Percentiles rank a stretch among this genome's conserved stretches.
Conservation (phyloP, 306 rosid genomes). For the Vachellia pachyceras region DNA sequence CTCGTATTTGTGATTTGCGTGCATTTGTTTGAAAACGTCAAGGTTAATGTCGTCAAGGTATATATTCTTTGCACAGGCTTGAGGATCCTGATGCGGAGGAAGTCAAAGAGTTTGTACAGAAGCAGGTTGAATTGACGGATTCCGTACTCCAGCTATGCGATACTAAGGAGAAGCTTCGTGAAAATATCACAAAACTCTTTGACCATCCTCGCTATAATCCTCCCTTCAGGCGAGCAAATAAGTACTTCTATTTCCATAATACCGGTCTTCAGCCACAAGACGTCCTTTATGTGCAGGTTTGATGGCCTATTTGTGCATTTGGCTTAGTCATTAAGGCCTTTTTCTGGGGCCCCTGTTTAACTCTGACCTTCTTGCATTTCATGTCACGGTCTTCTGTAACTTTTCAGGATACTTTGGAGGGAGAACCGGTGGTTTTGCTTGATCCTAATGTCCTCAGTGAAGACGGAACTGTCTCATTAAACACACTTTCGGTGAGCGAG, state of each 20-base stretch:
- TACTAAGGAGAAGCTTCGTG: constrained; percentile 55
- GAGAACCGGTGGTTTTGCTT: constrained; percentile 69
- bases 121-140: constrained; percentile 70
- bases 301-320: constrained; percentile 28
- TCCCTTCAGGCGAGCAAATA: constrained; percentile 64
- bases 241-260: constrained; percentile 82
- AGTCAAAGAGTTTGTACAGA: constrained; percentile 80
- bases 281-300: constrained; percentile 85
- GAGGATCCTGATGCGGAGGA: constrained; percentile 89
- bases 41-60: neutral
- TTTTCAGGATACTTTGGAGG: constrained; percentile 69
- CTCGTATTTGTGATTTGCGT: neutral
- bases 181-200: constrained; percentile 65
- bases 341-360: neutral
- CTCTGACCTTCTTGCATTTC: constrained; percentile 16
- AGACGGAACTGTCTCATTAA: constrained; percentile 83
- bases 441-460: constrained; percentile 82
- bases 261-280: constrained; percentile 88
- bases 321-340: neutral
- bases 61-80: constrained; percentile 55
- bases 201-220: constrained; percentile 85
- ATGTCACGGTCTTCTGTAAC: neutral
- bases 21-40: neutral
- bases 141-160: constrained; percentile 69
- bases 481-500: constrained; percentile 56